Evolutionary conservation across 768 basidiomycete genomes (phyloP), one percentile per base, ranked within the genome.

Genomic region (Lactarius evosmus): DNA sequence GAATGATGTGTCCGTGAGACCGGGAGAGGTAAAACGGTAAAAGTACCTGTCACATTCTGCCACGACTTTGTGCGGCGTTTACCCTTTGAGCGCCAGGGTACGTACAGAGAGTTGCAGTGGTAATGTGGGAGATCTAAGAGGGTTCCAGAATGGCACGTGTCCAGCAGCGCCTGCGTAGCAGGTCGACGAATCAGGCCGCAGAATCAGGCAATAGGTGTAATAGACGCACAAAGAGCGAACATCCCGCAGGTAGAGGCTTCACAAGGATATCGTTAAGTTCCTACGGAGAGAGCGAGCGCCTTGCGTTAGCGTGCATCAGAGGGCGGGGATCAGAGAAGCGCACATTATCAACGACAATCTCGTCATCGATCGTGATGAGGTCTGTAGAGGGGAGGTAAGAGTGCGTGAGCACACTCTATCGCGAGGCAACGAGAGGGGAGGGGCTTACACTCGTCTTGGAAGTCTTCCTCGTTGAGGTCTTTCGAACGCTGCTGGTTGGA

Each of bases 121-220:
- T 68, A 69, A 41, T 70, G 71, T 0, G 65, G 66, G 7, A 72
- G 61, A 29, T 72, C 69, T 0, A 71, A 56, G 19, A 71, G 46
- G 1, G 71, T 71, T 1, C 66, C 71, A 0, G 70, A 71, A 32
- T 71, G 69, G 22, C 70, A 71, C 0, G 66, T 60, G 34, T 72
- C 71, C 29, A 72, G 60, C n/a, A 72, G 25, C 1, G 69, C 67
- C 69, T 68, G 38, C 14, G 49, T 32, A 16, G 46, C 5, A 17
- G 33, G 19, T 25, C 57, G 22, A 57, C 36, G 27, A 52, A 50
- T 38, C n/a, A 32, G 32, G 29, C 52, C 12, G 27, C 29, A 25
- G 17, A 36, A 27, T n/a, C 55, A 16, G 9, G 32, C 14, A 16
- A 16, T 30, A 14, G 14, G 14, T 9, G 33, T 36, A 36, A 44